A percentile compares a stretch with the other conserved stretches of the same genome.
These are phyloP conservation scores for Fusarium brachygibbosum DNA, from an alignment of 2,329 filamentous ascomycete species.

Conservation along the genomic window DNA sequence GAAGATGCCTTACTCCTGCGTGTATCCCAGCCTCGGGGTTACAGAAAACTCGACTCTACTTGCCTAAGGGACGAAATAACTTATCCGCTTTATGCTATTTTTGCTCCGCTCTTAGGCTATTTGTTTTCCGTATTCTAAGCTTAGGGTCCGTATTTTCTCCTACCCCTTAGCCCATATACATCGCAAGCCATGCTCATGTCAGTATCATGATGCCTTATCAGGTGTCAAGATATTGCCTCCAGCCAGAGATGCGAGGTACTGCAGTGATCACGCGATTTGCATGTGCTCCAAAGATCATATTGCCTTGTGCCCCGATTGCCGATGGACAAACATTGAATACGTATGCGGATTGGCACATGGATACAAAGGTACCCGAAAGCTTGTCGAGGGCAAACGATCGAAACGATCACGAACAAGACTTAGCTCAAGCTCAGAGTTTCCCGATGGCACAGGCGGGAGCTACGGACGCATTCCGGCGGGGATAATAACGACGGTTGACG, in stretches of 20 bases:
- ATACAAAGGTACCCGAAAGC: conserved; percentile 10
- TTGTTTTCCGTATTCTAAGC: no score
- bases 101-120: no score
- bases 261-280: neutral
- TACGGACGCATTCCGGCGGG: conserved; percentile 17
- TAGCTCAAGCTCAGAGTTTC: conserved; percentile 12
- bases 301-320: conserved; percentile 11
- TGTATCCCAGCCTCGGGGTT: no score
- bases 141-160: no score
- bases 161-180: no score
- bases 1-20: neutral
- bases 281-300: conserved; percentile 11
- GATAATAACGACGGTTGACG: conserved; percentile 19
- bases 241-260: neutral
- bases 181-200: conserved; percentile 5
- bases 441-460: conserved; percentile 21
- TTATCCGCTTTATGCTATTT: no score
- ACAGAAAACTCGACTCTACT: no score
- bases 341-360: conserved; percentile 12
- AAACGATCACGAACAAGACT: neutral
- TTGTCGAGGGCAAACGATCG: conserved; percentile 17
- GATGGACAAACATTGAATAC: conserved; percentile 6
- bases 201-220: neutral
- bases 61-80: no score
- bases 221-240: neutral